phyloP scores from a whole-genome alignment of 169 alveolate species.

The Eimeria necatrix region DNA sequence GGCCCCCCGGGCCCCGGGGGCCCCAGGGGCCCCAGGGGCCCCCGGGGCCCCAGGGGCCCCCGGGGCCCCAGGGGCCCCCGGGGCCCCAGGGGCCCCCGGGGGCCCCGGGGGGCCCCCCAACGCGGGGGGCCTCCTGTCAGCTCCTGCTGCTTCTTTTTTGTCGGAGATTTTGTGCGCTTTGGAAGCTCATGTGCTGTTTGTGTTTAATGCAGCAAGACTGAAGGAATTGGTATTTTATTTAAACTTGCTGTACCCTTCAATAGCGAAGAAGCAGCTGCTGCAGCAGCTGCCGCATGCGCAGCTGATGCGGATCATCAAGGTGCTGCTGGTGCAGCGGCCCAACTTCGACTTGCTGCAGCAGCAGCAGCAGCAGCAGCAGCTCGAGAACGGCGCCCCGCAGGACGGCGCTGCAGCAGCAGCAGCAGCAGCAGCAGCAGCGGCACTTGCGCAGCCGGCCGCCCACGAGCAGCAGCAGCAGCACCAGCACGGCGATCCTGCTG shows the following conservation, averaged over 20 bases:
- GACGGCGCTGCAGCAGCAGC: conserved; percentile 29
- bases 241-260: conserved; percentile 2
- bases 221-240: conserved; percentile 23
- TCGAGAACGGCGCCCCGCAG: background rate
- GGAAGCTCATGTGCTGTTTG: conserved; percentile 9
- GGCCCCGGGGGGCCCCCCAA: background rate
- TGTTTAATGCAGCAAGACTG: background rate
- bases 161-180: background rate
- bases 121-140: background rate
- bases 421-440: conserved; percentile 46
- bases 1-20: no score
- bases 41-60: no score
- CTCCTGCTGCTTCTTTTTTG: conserved; percentile 1
- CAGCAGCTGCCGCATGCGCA: conserved; percentile 4
- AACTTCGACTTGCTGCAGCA: conserved; percentile 13
- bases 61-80: no score
- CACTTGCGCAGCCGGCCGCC: background rate
- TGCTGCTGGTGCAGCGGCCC: conserved; percentile 28
- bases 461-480: conserved; percentile 43
- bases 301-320: conserved; percentile 16
- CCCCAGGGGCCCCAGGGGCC: no score
- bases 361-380: conserved; percentile 39
- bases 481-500: background rate
- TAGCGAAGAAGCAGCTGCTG: conserved; percentile 42
- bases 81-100: conserved; percentile 25